A percentile compares a stretch with the other conserved stretches of the same genome.
phyloP scores from a whole-genome alignment of 441 rosid genomes.

The Omphalea diandra region DNA sequence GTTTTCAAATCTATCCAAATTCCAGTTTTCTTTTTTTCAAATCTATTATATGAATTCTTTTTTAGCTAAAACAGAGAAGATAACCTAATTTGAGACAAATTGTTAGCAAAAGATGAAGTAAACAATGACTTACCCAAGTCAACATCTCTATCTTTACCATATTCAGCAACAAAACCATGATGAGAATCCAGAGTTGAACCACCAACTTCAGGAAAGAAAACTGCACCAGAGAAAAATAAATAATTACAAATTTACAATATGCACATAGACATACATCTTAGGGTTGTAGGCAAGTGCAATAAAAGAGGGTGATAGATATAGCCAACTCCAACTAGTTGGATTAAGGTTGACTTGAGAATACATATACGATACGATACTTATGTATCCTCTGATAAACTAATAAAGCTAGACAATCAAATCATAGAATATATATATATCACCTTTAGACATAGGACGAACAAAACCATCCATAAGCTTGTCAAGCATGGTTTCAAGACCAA shows the following conservation, averaged over 20 bases:
- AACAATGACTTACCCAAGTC: conserved; percentile 56
- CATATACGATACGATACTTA: not conserved
- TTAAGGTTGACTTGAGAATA: not conserved
- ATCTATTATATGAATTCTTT: too few relatives aligned
- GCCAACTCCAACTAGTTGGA: not conserved
- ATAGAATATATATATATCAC: conserved; percentile 34
- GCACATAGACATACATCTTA: too few relatives aligned
- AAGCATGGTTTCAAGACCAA: conserved; percentile 83
- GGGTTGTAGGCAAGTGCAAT: not conserved
- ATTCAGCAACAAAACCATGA: conserved; percentile 89
- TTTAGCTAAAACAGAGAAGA: too few relatives aligned
- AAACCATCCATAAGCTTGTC: conserved; percentile 67
- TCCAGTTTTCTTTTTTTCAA: too few relatives aligned
- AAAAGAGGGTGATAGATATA: not conserved
- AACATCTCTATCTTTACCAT: conserved; percentile 74
- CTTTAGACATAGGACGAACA: conserved; percentile 72
- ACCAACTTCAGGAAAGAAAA: conserved; percentile 72
- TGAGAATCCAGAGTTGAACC: conserved; percentile 84
- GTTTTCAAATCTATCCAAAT: too few relatives aligned
- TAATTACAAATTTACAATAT: too few relatives aligned
- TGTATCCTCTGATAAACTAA: not conserved
- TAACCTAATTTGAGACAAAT: not conserved
- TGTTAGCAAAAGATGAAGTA: conserved; percentile 13
- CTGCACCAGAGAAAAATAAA: conserved; percentile 40
- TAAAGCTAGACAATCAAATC: not conserved